phyloP scores from a whole-genome alignment of 257 asterid genomes.

The Striga asiatica region DNA sequence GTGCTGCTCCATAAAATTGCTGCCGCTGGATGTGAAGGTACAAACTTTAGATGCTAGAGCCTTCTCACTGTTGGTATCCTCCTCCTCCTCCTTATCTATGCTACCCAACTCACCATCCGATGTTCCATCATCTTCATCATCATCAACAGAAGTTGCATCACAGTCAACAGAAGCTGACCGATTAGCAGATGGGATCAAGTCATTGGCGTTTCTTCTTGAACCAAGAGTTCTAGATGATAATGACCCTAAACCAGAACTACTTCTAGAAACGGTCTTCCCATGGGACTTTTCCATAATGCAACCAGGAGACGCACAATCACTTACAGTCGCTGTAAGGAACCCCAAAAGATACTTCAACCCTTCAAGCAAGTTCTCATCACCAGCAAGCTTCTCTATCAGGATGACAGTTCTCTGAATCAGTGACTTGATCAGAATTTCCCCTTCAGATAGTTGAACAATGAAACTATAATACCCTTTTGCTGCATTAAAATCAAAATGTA shows the following conservation, averaged over 20 bases:
- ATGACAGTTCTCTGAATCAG: conserved; percentile 51
- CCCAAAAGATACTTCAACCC: conserved; percentile 76
- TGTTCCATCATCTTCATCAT: conserved; percentile 98
- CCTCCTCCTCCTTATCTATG: conserved; percentile 92
- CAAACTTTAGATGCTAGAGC: conserved; percentile 94
- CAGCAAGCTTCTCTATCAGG: conserved; percentile 70
- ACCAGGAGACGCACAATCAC: conserved; percentile 53
- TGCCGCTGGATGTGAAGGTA: conserved; percentile 96
- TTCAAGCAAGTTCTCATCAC: conserved; percentile 58
- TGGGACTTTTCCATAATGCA: conserved; percentile 39
- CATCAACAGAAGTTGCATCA: conserved; percentile 94
- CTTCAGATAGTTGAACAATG: conserved; percentile 64
- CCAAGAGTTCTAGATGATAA: conserved; percentile 49
- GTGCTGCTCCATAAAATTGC: conserved; percentile 99
- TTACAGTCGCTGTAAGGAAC: conserved; percentile 45
- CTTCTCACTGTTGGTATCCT: conserved; percentile 80
- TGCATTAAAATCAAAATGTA: conserved; percentile 38
- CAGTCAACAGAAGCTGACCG: conserved; percentile 69
- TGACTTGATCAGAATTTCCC: conserved; percentile 50
- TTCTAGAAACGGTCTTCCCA: conserved; percentile 43
- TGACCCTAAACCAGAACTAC: conserved; percentile 45
- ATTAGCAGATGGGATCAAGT: conserved; percentile 57
- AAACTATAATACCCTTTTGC: conserved; percentile 58
- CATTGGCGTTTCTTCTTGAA: conserved; percentile 57
- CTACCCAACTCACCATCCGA: conserved; percentile 97